Evolutionary conservation across 768 basidiomycete genomes (phyloP), one percentile per base, ranked within the genome.

Genomic region (Kwoniella dejecticola): DNA sequence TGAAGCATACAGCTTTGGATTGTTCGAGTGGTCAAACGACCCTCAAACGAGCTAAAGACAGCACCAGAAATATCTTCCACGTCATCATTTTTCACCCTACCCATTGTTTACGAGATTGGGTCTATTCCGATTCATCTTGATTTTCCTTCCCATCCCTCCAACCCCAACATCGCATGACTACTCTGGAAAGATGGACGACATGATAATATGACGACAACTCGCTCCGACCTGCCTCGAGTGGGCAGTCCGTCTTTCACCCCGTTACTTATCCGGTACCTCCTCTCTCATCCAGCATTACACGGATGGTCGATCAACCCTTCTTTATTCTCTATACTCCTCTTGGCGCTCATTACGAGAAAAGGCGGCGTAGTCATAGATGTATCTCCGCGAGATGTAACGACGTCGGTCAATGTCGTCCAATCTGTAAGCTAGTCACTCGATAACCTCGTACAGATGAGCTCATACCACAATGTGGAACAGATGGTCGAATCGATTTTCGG

Each of bases 321-420:
- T 2, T 19, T 74, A 19, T 71, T 74, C 52, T 63, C 69, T 23
- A 30, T 63, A 3, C 4, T 74, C 0, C 40, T 74, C 1, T 30
- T 74, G 23, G 50, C 63, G 1, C 49, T 64, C 42, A 62, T 74
- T 21, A 67, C 67, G 0, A 57, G 58, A 24, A 50, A 36, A 17
- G 72, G 72, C 24, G 72, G 69, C 11, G 17, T 69, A 11, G 58
- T 74, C 4, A 27, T 71, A 0, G 72, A 74, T 57, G 26, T 33
- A 0, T 1, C 4, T 3, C 13, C 17, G 1, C 47, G 33, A 63
- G 70, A 10, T 8, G 42, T 24, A 30, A 52, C 12, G 42, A 29
- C 0, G 10, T 27, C 5, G 44, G n/a, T 15, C 0, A 19, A 19
- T 7, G 44, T 47, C 13, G 3, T 40, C 49, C 27, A 26, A 3